These are phyloP conservation scores for Diaporthe eres DNA, from an alignment of 2,329 filamentous ascomycete genomes.

Conservation along the genomic window DNA sequence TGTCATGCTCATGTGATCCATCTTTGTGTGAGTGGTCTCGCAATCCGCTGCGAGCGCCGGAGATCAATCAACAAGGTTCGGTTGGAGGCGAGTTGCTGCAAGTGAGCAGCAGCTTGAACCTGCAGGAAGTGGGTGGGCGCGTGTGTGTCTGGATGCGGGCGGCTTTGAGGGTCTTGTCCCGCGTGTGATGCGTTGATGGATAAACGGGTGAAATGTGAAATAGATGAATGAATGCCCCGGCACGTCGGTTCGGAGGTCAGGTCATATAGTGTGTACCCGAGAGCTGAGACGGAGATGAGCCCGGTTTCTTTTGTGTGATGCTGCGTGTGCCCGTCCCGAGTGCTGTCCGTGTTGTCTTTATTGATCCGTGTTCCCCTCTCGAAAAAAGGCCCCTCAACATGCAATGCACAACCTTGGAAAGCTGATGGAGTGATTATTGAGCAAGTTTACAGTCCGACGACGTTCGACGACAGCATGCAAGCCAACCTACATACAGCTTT, in stretches of 20 bases:
- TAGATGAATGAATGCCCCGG: slow-evolving; percentile 19
- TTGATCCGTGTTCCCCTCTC: neutral
- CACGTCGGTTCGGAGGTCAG: slow-evolving; percentile 21
- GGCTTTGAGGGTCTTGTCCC: neutral
- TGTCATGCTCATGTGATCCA: slow-evolving; percentile 39
- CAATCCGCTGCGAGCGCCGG: neutral
- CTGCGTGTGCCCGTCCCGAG: neutral
- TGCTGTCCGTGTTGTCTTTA: neutral
- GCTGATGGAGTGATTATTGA: slow-evolving; percentile 22
- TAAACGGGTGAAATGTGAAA: slow-evolving; percentile 11
- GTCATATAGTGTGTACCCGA: neutral
- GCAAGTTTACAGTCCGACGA: slow-evolving; percentile 4
- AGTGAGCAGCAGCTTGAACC: slow-evolving; percentile 1
- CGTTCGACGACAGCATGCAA: neutral
- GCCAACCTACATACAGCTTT: neutral
- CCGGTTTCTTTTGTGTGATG: neutral
- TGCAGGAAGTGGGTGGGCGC: neutral
- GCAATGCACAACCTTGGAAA: neutral
- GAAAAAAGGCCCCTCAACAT: neutral
- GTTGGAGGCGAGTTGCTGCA: slow-evolving; percentile 13
- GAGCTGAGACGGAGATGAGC: neutral
- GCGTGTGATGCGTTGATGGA: neutral
- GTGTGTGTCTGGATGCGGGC: neutral
- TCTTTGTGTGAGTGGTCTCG: slow-evolving; percentile 31
- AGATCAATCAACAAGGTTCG: neutral